Base-by-base conservation (phyloP, 257 asterid species). In the Nicotiana knightiana region DNA sequence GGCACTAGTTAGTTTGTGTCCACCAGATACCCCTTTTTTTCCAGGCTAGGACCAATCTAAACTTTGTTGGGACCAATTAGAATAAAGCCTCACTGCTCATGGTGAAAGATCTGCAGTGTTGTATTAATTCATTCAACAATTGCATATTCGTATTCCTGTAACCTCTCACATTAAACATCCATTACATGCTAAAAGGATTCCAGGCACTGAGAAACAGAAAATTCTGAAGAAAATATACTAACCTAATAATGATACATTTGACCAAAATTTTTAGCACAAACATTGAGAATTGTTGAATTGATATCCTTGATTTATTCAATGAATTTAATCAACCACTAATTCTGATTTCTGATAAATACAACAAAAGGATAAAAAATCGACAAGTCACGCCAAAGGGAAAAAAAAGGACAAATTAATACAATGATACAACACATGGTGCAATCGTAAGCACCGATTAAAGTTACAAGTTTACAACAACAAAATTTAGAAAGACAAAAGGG, bases 341-440 rank as follows among this genome's bases (percentile, higher is more conserved):
- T 75, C 21, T 51, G 80, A 28, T 51, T 75, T 75, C 80, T 75
- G 16, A 51, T 21, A 51, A 71, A 33, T 7, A 24, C 61, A 71
- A 28, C 70, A 64, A 64, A 64, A 11, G 35, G 39, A 46, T 13
- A 73, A 24, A 73, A 73, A 43, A 48, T 73, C 15, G 57, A 10
- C 28, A 68, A 68, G 48, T 39, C 77, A n/a, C 35, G 35, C 35
- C n/a, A 70, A 43, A 43, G 78, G 35, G 62, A 0, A 24, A 73
- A 21, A 67, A 66, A 67, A 3, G 18, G 51, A 35, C 11, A 1
- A 73, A 26, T 24, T 73, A 73, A 73, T 73, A 73, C n/a, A 73
- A 46, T 73, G 79, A 73, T 51, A 28, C 64, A 75, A 51, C 63
- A 75, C 26, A 26, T 51, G 43, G 79, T 75, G 79, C 63, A 75